Evolutionary conservation across 148 eudicot species (phyloP), one percentile per base, ranked within the genome.

Genomic region (Rhododendron molle): DNA sequence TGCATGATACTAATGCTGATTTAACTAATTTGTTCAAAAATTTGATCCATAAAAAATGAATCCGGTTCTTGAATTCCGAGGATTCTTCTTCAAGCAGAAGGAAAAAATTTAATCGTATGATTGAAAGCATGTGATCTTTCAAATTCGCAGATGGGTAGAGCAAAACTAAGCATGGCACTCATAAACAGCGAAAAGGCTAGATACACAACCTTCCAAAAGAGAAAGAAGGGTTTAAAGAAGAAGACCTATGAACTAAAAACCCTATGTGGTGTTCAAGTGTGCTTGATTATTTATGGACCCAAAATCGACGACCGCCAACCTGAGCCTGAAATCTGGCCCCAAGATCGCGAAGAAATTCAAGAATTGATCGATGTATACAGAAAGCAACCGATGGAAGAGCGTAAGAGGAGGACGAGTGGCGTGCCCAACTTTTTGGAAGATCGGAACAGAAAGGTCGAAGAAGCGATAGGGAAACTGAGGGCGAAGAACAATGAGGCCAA

Each of bases 151-250:
- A 84, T 84, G 85, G 85, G 85, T 7, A 26, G 80, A 74, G 85
- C 80, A 20, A 84, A 84, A 52, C 49, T 49, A 13, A 74, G 30
- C 36, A 84, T 84, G 80, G 36, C 76, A 74, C 85, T 84, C 23
- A 84, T 84, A 20, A 34, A 47, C 20, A 23, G 40, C 21, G 69
- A 73, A 14, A 84, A 73, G 23, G 20, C 80, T 13, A 78, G 85
- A 2, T 1, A 30, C 7, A 4, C 13, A 21, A 84, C 85, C 28
- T 84, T 18, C 15, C 65, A 73, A 12, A 84, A 84, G 80, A 73
- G 85, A 13, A 84, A 73, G 34, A 84, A 73, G 69, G 85, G 85
- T 12, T 74, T 84, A 65, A 73, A 8, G 69, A 84, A 84, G 85
- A 84, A 84, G 78, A 40, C 85, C 20, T 50, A 32, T n/a, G 85